Percentiles rank a stretch among this genome's conserved stretches.
Conservation (phyloP, 2,329 filamentous ascomycete genomes). For the Aspergillus cejpii region DNA sequence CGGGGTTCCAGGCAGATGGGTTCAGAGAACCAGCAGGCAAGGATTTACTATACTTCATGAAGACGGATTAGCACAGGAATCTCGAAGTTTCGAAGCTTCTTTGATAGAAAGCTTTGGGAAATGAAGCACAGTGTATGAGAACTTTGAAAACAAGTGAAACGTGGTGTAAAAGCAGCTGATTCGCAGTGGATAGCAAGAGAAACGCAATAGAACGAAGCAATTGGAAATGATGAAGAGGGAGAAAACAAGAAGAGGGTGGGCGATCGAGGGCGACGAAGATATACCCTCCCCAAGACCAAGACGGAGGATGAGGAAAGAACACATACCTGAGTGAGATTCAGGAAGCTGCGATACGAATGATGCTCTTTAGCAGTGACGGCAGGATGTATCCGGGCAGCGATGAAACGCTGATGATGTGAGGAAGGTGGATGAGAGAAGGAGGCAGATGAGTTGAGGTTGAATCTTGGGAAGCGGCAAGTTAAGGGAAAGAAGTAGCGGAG, state of each 20-base stretch:
- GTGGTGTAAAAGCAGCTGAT: not conserved
- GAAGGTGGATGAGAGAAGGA: conserved; percentile 1
- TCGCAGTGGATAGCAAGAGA: not conserved
- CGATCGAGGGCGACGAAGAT: not conserved
- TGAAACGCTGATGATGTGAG: conserved; percentile 3
- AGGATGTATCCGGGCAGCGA: not conserved
- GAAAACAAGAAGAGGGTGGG: conserved; percentile 4
- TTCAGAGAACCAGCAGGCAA: not conserved
- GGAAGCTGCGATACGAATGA: conserved; percentile 12
- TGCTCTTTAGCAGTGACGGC: not conserved
- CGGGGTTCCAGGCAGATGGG: not conserved
- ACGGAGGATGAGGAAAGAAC: conserved; percentile 8
- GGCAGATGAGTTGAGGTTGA: not conserved
- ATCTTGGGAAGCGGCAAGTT: conserved; percentile 9
- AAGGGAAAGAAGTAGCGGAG: not conserved
- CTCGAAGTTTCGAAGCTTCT: not conserved
- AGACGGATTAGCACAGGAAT: not conserved
- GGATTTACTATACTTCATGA: conserved; percentile 1
- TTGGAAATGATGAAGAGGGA: conserved; percentile 3
- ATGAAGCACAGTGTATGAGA: not conserved
- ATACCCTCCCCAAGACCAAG: conserved; percentile 2
- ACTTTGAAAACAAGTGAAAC: not conserved
- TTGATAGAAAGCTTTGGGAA: not conserved
- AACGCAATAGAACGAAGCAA: not conserved
- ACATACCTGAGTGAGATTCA: conserved; percentile 14